phyloP scores from a whole-genome alignment of 352 stramenopile species.

The Phytopythium ostracodes region DNA sequence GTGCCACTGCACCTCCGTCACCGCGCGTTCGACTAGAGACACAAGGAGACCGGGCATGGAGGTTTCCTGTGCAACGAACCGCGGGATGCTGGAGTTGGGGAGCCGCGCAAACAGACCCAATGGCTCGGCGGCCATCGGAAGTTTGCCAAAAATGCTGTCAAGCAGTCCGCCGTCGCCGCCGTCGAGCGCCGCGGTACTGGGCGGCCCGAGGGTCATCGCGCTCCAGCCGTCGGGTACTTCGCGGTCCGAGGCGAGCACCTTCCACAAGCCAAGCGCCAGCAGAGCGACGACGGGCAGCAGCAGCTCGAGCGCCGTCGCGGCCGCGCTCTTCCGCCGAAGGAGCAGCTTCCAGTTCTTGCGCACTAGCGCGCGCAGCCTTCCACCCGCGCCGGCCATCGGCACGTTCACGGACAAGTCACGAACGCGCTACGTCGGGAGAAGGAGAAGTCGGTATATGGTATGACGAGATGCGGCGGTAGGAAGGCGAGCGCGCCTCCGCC shows the following conservation, averaged over 20 bases:
- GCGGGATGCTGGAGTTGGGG: not conserved
- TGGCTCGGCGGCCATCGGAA: not conserved
- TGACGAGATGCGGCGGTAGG: not conserved
- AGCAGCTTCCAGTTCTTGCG: constrained; percentile 18
- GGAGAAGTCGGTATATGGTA: too few species aligned
- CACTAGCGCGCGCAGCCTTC: constrained; percentile 4
- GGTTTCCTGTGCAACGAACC: constrained; percentile 48
- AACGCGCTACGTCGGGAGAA: too few species aligned
- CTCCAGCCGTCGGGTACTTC: constrained; percentile 19
- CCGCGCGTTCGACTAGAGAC: constrained; percentile 31
- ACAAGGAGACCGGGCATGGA: constrained; percentile 58
- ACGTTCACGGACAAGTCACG: too few species aligned
- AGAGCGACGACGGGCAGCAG: constrained; percentile 15
- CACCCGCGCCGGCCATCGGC: not conserved
- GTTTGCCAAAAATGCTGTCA: constrained; percentile 3
- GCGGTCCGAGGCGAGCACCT: constrained; percentile 8
- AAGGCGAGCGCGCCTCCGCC: not conserved
- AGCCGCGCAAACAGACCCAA: not conserved
- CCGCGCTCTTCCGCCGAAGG: constrained; percentile 15
- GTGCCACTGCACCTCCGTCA: constrained; percentile 16
- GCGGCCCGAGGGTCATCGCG: not conserved
- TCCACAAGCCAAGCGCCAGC: constrained; percentile 12
- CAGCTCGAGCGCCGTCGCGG: constrained; percentile 18
- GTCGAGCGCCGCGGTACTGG: not conserved
- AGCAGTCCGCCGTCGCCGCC: constrained; percentile 6